phyloP scores from a whole-genome alignment of 768 basidiomycete genomes.

The Psilocybe subaeruginosa region DNA sequence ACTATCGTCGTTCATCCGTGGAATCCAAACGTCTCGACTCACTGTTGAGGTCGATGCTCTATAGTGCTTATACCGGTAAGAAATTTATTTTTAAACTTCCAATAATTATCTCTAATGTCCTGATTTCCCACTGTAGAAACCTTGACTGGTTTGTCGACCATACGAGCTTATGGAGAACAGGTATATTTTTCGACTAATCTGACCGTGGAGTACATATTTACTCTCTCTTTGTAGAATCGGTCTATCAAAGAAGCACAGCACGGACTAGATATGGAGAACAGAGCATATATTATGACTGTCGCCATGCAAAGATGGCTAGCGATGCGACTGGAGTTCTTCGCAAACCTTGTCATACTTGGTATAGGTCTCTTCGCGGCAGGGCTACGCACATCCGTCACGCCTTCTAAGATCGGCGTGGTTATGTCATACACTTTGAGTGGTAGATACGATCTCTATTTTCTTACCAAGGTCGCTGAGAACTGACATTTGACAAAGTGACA shows the following conservation, averaged over 20 bases:
- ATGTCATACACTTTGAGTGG: slow-evolving; percentile 57
- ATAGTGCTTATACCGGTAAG: slow-evolving; percentile 59
- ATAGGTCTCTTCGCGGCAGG: slow-evolving; percentile 73
- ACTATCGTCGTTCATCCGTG: slow-evolving; percentile 63
- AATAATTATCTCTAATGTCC: background rate
- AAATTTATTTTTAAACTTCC: background rate
- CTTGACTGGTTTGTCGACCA: slow-evolving; percentile 64
- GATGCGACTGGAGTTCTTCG: slow-evolving; percentile 66
- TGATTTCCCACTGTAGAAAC: slow-evolving; percentile 43
- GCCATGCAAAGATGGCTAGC: slow-evolving; percentile 69
- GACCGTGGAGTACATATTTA: background rate
- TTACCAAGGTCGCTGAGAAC: background rate
- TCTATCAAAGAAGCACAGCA: slow-evolving; percentile 53
- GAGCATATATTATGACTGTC: slow-evolving; percentile 67
- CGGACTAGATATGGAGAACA: slow-evolving; percentile 60
- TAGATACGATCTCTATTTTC: slow-evolving; percentile 21
- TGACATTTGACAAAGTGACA: slow-evolving; percentile 39
- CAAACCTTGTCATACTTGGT: slow-evolving; percentile 68
- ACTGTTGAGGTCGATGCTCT: slow-evolving; percentile 58
- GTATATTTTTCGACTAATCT: slow-evolving; percentile 24
- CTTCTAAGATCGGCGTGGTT: slow-evolving; percentile 66
- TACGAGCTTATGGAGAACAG: slow-evolving; percentile 61
- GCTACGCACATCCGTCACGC: slow-evolving; percentile 55
- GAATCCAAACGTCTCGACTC: slow-evolving; percentile 71
- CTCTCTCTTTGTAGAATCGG: slow-evolving; percentile 35